phyloP scores from a whole-genome alignment of 768 basidiomycete genomes.

The Suillus lakei region DNA sequence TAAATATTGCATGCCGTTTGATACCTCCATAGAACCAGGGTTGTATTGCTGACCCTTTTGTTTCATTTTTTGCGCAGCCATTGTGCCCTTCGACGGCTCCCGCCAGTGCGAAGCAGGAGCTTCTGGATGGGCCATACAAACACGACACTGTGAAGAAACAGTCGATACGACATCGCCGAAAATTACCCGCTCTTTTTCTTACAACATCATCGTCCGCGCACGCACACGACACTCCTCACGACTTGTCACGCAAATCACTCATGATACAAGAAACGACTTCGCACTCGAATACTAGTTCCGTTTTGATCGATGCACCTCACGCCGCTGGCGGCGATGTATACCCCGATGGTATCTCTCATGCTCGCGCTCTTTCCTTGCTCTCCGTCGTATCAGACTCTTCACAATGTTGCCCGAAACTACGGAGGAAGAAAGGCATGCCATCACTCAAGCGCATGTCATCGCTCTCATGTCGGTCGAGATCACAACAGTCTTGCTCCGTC shows the following conservation, averaged over 20 bases:
- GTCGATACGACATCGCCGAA: constrained; percentile 21
- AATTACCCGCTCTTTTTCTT: constrained; percentile 27
- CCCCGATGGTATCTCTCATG: constrained; percentile 18
- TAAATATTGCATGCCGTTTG: constrained; percentile 27
- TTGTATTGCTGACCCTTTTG: constrained; percentile 23
- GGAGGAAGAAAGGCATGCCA: constrained; percentile 44
- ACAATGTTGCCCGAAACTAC: constrained; percentile 36
- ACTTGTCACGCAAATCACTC: constrained; percentile 6
- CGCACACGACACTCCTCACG: constrained; percentile 19
- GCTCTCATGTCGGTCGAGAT: constrained; percentile 23
- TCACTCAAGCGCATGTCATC: constrained; percentile 34
- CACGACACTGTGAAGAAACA: constrained; percentile 18
- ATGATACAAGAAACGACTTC: constrained; percentile 18
- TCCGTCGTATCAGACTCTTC: constrained; percentile 27
- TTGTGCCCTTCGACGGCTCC: constrained; percentile 23
- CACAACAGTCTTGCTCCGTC: constrained; percentile 25
- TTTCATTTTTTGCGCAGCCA: constrained; percentile 23
- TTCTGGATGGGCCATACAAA: constrained; percentile 14
- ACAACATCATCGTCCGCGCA: constrained; percentile 15
- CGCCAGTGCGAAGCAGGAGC: constrained; percentile 19
- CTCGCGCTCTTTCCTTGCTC: constrained; percentile 22
- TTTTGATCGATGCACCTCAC: constrained; percentile 25
- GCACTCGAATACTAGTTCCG: constrained; percentile 17
- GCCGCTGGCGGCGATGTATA: constrained; percentile 24
- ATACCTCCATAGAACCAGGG: constrained; percentile 17